Evolutionary conservation across 129 eudicot species (phyloP), one percentile per base, ranked within the genome.

Genomic region (Lactuca sativa): DNA sequence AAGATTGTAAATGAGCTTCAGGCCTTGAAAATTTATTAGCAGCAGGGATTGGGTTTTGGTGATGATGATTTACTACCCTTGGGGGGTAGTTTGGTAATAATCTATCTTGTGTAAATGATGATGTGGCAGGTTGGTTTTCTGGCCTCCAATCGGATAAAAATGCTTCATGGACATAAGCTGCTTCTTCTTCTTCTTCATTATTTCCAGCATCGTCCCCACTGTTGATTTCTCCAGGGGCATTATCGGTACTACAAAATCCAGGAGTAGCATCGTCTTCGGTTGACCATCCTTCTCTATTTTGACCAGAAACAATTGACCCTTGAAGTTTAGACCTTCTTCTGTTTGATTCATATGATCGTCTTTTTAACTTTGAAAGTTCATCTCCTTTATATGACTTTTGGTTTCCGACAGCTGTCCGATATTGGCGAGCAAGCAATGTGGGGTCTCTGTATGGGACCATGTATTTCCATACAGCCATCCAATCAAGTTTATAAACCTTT

Each of bases 111-210:
- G 51, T 37, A 13, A 74, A 43, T 41, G 41, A 53, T 32, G 43
- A 57, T 25, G 30, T 25, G 16, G 10, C 65, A 15, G 51, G 58
- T 37, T 17, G 73, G 53, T 74, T 77, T 69, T 77, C 76, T 1
- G 98, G 98, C 64, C 88, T 83, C 98, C 96, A 93, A 82, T 93
- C 97, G n/a, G 96, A 86, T 80, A 93, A 87, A 77, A 93, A 93
- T 25, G 96, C 98, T 79, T 93, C 98, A n/a, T 93, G 96, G 40
- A 93, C 95, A 64, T 93, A 93, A 41, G 96, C 95, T 85, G 79
- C 88, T 47, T 25, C 30, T 25, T 21, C 21, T 21, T 25, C 30
- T 25, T 85, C 87, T 59, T 86, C 92, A 58, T 86, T 85, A 64
- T 89, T 86, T 40, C 66, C 74, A 44, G 64, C 80, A 68, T 86